Evolutionary conservation across 164 flowering plant genomes (phyloP).

Genomic region (Paratinospora sagittata): DNA sequence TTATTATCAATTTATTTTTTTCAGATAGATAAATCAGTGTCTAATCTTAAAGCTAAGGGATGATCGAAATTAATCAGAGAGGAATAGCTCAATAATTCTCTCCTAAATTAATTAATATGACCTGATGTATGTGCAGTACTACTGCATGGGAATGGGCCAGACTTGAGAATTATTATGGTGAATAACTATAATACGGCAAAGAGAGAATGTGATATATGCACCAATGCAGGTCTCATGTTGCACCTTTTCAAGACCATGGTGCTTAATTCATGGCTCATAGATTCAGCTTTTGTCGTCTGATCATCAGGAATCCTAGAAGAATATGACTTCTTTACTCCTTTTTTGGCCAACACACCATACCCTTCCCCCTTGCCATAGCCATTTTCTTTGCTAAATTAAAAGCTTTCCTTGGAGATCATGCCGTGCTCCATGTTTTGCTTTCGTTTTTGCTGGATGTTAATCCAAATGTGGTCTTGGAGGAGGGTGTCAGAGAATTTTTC

Average conservation of each 20-base stretch:
- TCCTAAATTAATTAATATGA: too few species aligned
- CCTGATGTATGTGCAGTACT: background rate
- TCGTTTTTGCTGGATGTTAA: too few species aligned
- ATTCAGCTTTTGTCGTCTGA: background rate
- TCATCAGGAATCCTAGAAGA: background rate
- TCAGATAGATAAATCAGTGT: background rate
- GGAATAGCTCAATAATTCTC: background rate
- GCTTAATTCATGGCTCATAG: background rate
- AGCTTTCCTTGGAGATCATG: too few species aligned
- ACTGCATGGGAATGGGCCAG: constrained; percentile 1
- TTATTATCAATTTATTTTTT: too few species aligned
- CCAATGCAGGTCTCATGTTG: background rate
- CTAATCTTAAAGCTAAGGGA: background rate
- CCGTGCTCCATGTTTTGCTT: too few species aligned
- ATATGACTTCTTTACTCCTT: too few species aligned
- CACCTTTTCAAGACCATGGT: constrained; percentile 1
- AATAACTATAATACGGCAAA: background rate
- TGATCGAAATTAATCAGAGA: background rate
- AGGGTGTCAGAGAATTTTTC: too few species aligned
- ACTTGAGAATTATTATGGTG: background rate
- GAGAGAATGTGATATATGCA: background rate
- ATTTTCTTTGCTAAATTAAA: too few species aligned
- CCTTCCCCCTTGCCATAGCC: too few species aligned
- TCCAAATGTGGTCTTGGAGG: too few species aligned
- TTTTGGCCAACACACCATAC: too few species aligned